phyloP scores from a whole-genome alignment of 331 rosid genomes.

The Ulmus americana region DNA sequence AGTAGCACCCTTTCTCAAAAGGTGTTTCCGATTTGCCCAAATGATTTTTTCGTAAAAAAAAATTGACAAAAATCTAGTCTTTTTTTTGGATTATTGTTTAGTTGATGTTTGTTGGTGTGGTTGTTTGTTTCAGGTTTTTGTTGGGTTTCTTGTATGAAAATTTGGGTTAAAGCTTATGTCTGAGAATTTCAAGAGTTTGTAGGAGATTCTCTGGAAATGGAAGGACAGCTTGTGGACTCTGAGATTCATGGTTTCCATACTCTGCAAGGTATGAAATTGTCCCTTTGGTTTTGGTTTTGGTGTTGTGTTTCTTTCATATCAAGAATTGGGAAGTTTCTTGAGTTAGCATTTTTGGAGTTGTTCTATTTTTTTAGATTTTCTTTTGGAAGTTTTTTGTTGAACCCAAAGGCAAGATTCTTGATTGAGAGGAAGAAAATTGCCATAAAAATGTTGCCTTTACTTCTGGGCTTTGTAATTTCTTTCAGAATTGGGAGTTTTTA shows the following conservation, averaged over 20 bases:
- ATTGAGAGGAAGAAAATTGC: neutral
- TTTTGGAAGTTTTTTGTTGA: neutral
- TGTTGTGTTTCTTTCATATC: neutral
- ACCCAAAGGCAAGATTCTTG: neutral
- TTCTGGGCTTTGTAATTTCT: neutral
- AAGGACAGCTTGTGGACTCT: conserved; percentile 48
- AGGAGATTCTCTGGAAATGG: conserved; percentile 34
- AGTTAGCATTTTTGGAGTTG: neutral
- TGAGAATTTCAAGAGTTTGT: conserved; percentile 15
- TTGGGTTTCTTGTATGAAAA: conserved; percentile 21
- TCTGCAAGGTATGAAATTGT: conserved; percentile 48
- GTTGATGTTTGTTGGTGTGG: neutral
- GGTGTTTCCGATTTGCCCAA: neutral
- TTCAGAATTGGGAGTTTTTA: neutral
- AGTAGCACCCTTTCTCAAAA: neutral
- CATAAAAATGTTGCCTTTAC: neutral
- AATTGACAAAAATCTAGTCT: too few relatives aligned
- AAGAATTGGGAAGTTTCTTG: neutral
- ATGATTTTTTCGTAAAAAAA: neutral
- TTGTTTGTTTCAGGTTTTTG: conserved; percentile 4
- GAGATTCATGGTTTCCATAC: conserved; percentile 93
- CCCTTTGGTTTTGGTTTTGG: neutral
- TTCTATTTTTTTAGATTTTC: conserved; percentile 4
- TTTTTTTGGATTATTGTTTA: neutral
- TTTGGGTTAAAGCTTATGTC: conserved; percentile 2